Evolutionary conservation across 2,329 filamentous ascomycete species (phyloP), one percentile per base, ranked within the genome.

Genomic region (Ascochyta koolunga): DNA sequence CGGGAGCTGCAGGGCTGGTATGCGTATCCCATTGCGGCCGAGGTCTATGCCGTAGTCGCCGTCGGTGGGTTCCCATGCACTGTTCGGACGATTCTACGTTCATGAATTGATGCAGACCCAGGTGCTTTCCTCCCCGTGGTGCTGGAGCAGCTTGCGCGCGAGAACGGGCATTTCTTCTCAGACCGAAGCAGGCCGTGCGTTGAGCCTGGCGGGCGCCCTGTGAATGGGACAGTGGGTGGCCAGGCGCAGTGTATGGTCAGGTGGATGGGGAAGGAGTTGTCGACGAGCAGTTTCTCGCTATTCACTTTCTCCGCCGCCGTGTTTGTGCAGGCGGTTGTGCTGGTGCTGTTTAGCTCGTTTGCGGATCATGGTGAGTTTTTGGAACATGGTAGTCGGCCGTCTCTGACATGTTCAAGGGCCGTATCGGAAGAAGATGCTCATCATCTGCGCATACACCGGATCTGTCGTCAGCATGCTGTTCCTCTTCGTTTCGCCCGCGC

Each of bases 221-320:
- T n/a, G n/a, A n/a, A n/a, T n/a, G n/a, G n/a, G n/a, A n/a, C n/a
- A n/a, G n/a, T n/a, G n/a, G 47, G 57, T 24, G 58, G 51, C 11
- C 54, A 61, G 41, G 61, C 62, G 37, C 90, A 93, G 68, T 98
- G 93, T 70, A 80, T 97, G 59, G 83, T 97, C 41, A 86, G 86
- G 55, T 80, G 96, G 7, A 77, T 96, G 31, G 92, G 92, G 1
- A 77, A 87, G 54, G 86, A 93, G 59, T 87, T 97, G 74, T 96
- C 96, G 71, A 96, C 92, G 1, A 90, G 91, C 22, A 96, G 90
- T 73, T 96, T 96, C 73, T 92, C 91, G 64, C 92, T 97, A 89
- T 97, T 97, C 74, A 96, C 91, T 0, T 96, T 96, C 73, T 95
- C 91, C 40, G 78, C 93, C 64, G 96, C 91, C 66, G 93, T 97